Percentiles rank a stretch among this genome's conserved stretches.
phyloP scores from a whole-genome alignment of 805 yeast species.

The Diddensiella santjacobensis region DNA sequence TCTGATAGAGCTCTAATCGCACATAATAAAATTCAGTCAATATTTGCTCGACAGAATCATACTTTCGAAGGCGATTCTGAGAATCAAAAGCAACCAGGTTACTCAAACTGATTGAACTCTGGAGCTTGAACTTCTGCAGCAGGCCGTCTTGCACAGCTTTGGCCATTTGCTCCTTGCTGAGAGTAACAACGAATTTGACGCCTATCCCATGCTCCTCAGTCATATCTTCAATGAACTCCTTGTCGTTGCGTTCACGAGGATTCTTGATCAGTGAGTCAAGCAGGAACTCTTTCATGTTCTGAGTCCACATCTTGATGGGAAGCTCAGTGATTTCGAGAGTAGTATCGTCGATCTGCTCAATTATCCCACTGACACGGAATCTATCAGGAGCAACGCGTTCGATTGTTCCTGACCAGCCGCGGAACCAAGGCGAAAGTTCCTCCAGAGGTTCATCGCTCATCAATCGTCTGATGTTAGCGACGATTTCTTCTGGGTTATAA shows the following conservation, averaged over 20 bases:
- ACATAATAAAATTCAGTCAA: slow-evolving; percentile 80
- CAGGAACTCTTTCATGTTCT: slow-evolving; percentile 80
- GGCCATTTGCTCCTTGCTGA: slow-evolving; percentile 77
- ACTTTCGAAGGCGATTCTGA: slow-evolving; percentile 78
- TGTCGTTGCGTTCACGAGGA: slow-evolving; percentile 62
- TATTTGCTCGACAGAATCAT: slow-evolving; percentile 71
- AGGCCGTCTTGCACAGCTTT: slow-evolving; percentile 72
- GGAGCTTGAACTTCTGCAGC: slow-evolving; percentile 77
- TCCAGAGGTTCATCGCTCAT: slow-evolving; percentile 68
- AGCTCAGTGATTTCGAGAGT: slow-evolving; percentile 87
- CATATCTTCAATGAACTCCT: slow-evolving; percentile 85
- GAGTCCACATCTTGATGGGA: slow-evolving; percentile 91
- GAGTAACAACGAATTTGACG: slow-evolving; percentile 69
- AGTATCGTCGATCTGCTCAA: slow-evolving; percentile 74
- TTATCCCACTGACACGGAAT: slow-evolving; percentile 72
- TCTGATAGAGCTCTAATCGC: slow-evolving; percentile 85
- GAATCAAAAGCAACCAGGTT: slow-evolving; percentile 98
- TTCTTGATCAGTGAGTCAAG: slow-evolving; percentile 55
- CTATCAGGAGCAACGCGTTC: slow-evolving; percentile 58
- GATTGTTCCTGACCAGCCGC: slow-evolving; percentile 89
- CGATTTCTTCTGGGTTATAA: slow-evolving; percentile 81
- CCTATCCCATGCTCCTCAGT: slow-evolving; percentile 88
- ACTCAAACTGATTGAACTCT: slow-evolving; percentile 60
- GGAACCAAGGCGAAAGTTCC: slow-evolving; percentile 88
- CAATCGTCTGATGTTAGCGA: slow-evolving; percentile 64